These are phyloP conservation scores for Chlamydomonas sp. DNA, from an alignment of 139 green algal genomes.

Conservation along the genomic window DNA sequence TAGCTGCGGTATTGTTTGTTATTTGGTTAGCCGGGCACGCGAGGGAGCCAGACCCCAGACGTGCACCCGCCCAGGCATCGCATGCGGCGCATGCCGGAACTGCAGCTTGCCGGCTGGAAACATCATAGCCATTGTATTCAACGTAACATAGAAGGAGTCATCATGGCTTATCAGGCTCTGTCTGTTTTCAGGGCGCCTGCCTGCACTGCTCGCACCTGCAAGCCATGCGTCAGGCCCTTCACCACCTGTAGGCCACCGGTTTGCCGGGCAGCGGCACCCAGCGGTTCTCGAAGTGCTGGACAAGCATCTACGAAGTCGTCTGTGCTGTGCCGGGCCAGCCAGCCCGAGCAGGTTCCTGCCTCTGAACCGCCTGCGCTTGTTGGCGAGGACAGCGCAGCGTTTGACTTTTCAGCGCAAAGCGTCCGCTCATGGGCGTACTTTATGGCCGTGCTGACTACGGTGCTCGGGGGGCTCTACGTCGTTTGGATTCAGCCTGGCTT, in stretches of 20 bases:
- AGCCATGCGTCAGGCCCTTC: too few species aligned
- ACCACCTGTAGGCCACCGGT: too few species aligned
- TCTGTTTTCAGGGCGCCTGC: too few species aligned
- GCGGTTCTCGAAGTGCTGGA: too few species aligned
- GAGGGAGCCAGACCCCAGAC: background rate
- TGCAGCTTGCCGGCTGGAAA: background rate
- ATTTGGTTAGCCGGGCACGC: background rate
- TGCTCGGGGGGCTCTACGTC: conserved; percentile 85
- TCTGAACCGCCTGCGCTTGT: conserved; percentile 38
- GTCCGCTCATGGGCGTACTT: conserved; percentile 86
- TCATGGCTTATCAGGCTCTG: too few species aligned
- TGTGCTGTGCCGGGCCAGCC: too few species aligned
- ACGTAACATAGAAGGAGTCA: too few species aligned
- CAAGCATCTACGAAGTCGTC: too few species aligned
- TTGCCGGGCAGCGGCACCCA: too few species aligned
- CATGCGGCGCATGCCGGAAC: background rate
- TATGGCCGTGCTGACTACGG: conserved; percentile 74
- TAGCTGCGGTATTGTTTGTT: background rate
- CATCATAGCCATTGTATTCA: too few species aligned
- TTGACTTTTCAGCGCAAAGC: conserved; percentile 81
- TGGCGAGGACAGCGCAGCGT: conserved; percentile 93
- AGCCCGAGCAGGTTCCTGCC: too few species aligned
- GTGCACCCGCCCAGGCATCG: background rate
- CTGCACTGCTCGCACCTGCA: too few species aligned
- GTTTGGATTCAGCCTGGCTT: conserved; percentile 83